These are phyloP conservation scores for Moesziomyces aphidis DNA, from an alignment of 1,284 basidiomycete species.

Conservation along the genomic window DNA sequence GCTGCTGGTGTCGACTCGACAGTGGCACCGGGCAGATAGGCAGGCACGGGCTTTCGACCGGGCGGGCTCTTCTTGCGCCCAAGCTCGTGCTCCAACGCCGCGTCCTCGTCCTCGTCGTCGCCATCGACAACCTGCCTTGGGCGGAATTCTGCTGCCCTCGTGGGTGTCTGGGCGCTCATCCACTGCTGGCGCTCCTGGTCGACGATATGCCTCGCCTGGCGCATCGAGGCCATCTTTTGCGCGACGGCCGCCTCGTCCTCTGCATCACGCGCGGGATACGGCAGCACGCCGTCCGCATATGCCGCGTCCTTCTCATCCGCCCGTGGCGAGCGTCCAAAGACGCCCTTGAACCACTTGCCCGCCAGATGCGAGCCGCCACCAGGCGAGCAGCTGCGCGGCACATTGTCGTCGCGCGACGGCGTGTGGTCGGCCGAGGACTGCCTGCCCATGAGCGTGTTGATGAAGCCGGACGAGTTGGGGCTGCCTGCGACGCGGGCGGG, in stretches of 20 bases:
- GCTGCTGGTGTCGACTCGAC: constrained; percentile 7
- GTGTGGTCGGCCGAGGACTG: constrained; percentile 8
- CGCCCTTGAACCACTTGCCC: constrained; percentile 55
- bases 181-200: constrained; percentile 53
- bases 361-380: constrained; percentile 32
- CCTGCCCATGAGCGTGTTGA: constrained; percentile 23
- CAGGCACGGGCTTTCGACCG: constrained; percentile 52
- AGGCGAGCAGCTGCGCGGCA: constrained; percentile 23
- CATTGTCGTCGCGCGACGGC: constrained; percentile 3
- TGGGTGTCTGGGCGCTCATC: constrained; percentile 31
- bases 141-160: constrained; percentile 13
- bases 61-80: constrained; percentile 48
- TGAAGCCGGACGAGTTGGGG: constrained; percentile 39
- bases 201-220: constrained; percentile 59
- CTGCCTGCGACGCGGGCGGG: constrained; percentile 22
- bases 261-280: constrained; percentile 25
- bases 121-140: constrained; percentile 33
- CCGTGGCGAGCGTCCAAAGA: constrained; percentile 51
- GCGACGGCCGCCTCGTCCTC: constrained; percentile 53
- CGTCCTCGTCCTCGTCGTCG: constrained; percentile 16
- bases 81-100: constrained; percentile 18
- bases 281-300: constrained; percentile 9
- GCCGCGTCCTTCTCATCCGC: constrained; percentile 35
- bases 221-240: constrained; percentile 54
- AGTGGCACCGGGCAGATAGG: constrained; percentile 12